Conservation (phyloP, 805 yeast species). For the baker's yeast (Saccharomyces cerevisiae) region DNA sequence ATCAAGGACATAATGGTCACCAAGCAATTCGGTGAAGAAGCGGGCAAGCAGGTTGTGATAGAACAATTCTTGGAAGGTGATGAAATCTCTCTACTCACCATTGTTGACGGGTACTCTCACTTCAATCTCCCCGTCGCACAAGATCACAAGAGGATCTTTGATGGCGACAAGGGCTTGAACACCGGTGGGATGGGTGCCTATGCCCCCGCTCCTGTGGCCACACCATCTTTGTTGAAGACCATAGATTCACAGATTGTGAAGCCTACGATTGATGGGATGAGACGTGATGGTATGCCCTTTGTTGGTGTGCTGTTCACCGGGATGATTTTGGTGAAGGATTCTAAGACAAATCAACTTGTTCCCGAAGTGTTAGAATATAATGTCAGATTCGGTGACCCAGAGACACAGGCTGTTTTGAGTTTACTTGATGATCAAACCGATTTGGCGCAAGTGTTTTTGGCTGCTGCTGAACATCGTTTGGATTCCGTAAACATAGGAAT, state of each 20-base stretch:
- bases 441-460: slow-evolving; percentile 83
- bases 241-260: slow-evolving; percentile 70
- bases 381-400: slow-evolving; percentile 98
- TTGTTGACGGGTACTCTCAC: slow-evolving; percentile 88
- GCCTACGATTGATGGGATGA: slow-evolving; percentile 94
- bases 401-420: slow-evolving; percentile 93
- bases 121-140: slow-evolving; percentile 94
- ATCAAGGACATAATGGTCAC: slow-evolving; percentile 83
- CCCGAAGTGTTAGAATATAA: slow-evolving; percentile 96
- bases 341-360: slow-evolving; percentile 23
- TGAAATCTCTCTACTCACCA: slow-evolving; percentile 85
- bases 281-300: slow-evolving; percentile 90
- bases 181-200: slow-evolving; percentile 99
- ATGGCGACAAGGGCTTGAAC: slow-evolving; percentile 88
- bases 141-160: slow-evolving; percentile 93
- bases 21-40: slow-evolving; percentile 71
- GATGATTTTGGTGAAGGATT: slow-evolving; percentile 75
- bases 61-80: slow-evolving; percentile 97
- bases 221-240: slow-evolving; percentile 58
- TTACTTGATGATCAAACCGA: slow-evolving; percentile 78
- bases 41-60: slow-evolving; percentile 91
- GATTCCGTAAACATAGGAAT: slow-evolving; percentile 65
- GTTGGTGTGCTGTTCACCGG: slow-evolving; percentile 95
- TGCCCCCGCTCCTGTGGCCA: slow-evolving; percentile 95
- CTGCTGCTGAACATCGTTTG: slow-evolving; percentile 88